Evolutionary conservation across 2,329 filamentous ascomycete genomes (phyloP).

Genomic region (Alternaria angustiovoidea): DNA sequence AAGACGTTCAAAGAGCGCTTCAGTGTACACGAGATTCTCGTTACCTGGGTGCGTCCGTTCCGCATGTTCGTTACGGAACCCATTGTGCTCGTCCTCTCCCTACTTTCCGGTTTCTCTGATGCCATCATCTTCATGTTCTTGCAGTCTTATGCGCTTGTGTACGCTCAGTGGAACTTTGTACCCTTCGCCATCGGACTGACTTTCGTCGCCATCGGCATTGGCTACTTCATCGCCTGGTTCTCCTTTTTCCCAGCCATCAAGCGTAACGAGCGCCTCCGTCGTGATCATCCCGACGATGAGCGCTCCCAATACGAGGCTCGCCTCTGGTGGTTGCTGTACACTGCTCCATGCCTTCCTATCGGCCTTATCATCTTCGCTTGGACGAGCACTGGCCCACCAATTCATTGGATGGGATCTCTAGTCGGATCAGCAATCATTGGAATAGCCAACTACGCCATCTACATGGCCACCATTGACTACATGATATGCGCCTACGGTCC

Average conservation of each 20-base stretch:
- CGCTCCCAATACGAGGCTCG: constrained; percentile 59
- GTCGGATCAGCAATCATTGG: constrained; percentile 73
- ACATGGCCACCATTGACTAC: constrained; percentile 83
- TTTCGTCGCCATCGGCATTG: constrained; percentile 67
- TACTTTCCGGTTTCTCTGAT: constrained; percentile 78
- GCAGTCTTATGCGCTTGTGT: constrained; percentile 74
- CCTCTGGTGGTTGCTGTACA: constrained; percentile 71
- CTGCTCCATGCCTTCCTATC: constrained; percentile 69
- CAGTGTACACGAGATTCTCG: constrained; percentile 50
- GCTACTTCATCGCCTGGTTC: constrained; percentile 71
- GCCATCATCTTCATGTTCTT: constrained; percentile 83
- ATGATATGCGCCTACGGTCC: constrained; percentile 79
- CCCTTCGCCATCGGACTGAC: constrained; percentile 66
- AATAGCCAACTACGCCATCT: constrained; percentile 75
- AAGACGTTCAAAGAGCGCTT: constrained; percentile 48
- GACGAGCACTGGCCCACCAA: constrained; percentile 69
- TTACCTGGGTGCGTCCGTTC: constrained; percentile 69
- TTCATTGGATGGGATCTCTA: constrained; percentile 75
- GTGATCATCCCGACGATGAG: constrained; percentile 39
- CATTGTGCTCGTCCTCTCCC: constrained; percentile 74
- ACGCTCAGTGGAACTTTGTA: constrained; percentile 71
- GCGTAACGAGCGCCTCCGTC: constrained; percentile 46
- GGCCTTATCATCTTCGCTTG: constrained; percentile 77
- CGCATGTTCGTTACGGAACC: constrained; percentile 79
- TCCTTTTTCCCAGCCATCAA: constrained; percentile 64